A percentile compares a stretch with the other conserved stretches of the same genome.
Conservation (phyloP, 2,329 filamentous ascomycete species). For the Alternaria consortialis region DNA sequence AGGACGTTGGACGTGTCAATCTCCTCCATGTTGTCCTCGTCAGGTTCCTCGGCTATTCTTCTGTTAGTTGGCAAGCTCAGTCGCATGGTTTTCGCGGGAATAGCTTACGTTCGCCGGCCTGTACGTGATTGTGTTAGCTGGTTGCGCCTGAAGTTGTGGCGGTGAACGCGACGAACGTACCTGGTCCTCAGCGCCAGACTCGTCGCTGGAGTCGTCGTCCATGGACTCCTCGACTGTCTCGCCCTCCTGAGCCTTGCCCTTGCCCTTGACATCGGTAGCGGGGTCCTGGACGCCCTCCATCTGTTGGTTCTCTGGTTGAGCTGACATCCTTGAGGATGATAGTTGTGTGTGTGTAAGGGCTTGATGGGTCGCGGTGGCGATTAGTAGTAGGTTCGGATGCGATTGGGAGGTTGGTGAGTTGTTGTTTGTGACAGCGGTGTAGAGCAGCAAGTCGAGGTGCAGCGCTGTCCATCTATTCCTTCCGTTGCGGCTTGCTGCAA, state of each 20-base stretch:
- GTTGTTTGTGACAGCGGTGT: constrained; percentile 35
- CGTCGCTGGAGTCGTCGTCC: constrained; percentile 71
- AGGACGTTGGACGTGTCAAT: constrained; percentile 93
- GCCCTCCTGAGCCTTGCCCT: constrained; percentile 77
- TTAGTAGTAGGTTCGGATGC: constrained; percentile 7
- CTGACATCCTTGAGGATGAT: constrained; percentile 38
- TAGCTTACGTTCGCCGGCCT: constrained; percentile 50
- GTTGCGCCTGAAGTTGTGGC: constrained; percentile 20
- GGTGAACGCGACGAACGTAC: constrained; percentile 53
- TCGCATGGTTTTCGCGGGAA: constrained; percentile 16
- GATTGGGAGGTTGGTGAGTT: constrained; percentile 23
- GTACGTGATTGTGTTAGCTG: constrained; percentile 34
- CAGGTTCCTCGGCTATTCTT: constrained; percentile 67
- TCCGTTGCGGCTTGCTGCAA: constrained; percentile 13
- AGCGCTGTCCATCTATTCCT: constrained; percentile 26
- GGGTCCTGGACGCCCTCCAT: constrained; percentile 53
- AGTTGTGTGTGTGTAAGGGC: constrained; percentile 12
- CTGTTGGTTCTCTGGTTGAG: constrained; percentile 46
- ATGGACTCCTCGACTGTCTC: constrained; percentile 78
- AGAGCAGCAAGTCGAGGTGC: constrained; percentile 33
- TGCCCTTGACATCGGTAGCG: constrained; percentile 74
- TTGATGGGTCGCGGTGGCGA: constrained; percentile 10
- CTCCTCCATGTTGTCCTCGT: constrained; percentile 85
- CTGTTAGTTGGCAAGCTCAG: constrained; percentile 27
- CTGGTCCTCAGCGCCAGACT: constrained; percentile 69